phyloP scores from a whole-genome alignment of 345 rosid species.

The Syzygium oleosum region DNA sequence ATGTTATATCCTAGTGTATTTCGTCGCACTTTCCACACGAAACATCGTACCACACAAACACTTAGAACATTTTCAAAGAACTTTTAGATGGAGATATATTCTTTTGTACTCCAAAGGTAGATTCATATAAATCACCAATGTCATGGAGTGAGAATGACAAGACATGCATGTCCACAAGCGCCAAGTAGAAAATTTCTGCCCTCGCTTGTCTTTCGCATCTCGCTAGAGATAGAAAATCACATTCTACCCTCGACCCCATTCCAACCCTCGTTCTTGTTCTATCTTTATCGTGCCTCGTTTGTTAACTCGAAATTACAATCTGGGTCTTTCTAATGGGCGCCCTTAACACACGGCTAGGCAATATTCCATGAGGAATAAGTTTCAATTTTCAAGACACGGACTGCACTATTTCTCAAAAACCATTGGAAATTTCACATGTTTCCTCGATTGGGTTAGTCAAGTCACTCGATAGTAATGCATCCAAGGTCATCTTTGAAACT shows the following conservation, averaged over 20 bases:
- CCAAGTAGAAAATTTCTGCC: background rate
- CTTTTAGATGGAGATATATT: background rate
- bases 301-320: background rate
- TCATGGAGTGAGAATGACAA: background rate
- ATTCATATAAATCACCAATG: background rate
- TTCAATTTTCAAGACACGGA: background rate
- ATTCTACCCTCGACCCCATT: rapidly evolving
- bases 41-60: background rate
- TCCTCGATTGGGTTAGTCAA: background rate
- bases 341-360: background rate
- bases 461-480: too few relatives aligned
- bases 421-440: rapidly evolving
- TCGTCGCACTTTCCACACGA: background rate
- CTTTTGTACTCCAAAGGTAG: background rate
- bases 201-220: background rate
- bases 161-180: background rate
- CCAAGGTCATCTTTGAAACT: too few relatives aligned
- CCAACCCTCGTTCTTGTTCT: background rate
- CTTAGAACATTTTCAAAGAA: background rate
- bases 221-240: background rate
- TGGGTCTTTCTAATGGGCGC: rapidly evolving
- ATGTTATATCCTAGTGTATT: background rate
- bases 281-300: background rate
- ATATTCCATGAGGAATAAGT: background rate
- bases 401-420: background rate